Evolutionary conservation across 2,329 filamentous ascomycete genomes (phyloP).

Genomic region (Colletotrichum filicis): DNA sequence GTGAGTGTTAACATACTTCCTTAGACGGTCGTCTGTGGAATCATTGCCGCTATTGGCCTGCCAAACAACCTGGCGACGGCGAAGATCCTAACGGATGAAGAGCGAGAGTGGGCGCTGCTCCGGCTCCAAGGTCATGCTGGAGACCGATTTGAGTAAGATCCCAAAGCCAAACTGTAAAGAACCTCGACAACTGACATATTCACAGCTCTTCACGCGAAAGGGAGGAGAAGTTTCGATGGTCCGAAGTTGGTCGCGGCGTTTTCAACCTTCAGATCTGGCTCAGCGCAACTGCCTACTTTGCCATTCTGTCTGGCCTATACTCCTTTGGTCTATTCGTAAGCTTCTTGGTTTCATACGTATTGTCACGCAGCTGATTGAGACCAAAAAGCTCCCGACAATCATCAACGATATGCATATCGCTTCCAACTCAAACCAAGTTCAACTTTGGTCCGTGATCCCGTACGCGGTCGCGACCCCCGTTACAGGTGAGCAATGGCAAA

Average conservation of each 20-base stretch:
- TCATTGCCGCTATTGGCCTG: conserved; percentile 62
- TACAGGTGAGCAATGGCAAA: conserved; percentile 52
- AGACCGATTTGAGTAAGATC: conserved; percentile 45
- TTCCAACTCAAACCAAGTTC: conserved; percentile 65
- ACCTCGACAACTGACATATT: neutral
- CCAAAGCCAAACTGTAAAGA: neutral
- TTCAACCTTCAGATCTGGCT: conserved; percentile 72
- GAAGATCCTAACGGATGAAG: conserved; percentile 61
- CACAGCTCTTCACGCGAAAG: conserved; percentile 40
- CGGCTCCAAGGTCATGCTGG: conserved; percentile 53
- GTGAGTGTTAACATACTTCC: neutral
- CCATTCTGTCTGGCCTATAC: conserved; percentile 68
- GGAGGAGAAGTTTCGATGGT: conserved; percentile 67
- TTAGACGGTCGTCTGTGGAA: conserved; percentile 65
- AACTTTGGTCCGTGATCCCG: conserved; percentile 72
- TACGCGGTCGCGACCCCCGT: conserved; percentile 69
- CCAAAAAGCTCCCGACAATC: conserved; percentile 68
- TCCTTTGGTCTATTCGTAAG: conserved; percentile 72
- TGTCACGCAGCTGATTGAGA: neutral
- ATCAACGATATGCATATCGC: conserved; percentile 67
- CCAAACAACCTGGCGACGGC: conserved; percentile 67
- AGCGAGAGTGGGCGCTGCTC: conserved; percentile 59
- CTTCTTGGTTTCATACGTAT: neutral
- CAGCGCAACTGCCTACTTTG: conserved; percentile 70
- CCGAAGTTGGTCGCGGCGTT: conserved; percentile 70